Percentiles rank a stretch among this genome's conserved stretches.
These are phyloP conservation scores for Hydnomerulius pinastri DNA, from an alignment of 768 basidiomycete genomes.

Conservation along the genomic window DNA sequence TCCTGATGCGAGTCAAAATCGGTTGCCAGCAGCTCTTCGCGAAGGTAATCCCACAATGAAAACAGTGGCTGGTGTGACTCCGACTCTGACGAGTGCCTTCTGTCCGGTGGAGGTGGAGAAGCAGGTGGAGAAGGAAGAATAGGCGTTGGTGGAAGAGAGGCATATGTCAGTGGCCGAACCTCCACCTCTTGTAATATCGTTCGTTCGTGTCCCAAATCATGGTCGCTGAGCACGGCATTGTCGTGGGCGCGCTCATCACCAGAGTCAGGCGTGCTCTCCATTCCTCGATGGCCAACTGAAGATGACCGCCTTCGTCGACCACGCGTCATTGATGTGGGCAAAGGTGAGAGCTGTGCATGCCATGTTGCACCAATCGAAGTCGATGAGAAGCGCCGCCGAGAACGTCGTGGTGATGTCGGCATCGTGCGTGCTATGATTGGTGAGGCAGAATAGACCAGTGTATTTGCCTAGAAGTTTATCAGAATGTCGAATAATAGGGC, in stretches of 20 bases:
- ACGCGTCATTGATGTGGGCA: constrained; percentile 12
- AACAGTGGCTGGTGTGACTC: constrained; percentile 50
- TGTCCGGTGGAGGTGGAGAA: constrained; percentile 25
- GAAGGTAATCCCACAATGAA: constrained; percentile 90
- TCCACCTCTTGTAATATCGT: constrained; percentile 8
- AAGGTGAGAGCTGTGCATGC: constrained; percentile 16
- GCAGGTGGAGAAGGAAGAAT: constrained; percentile 50
- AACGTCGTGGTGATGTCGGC: constrained; percentile 35
- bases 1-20: constrained; percentile 95
- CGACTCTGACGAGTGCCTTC: constrained; percentile 14
- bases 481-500: neutral
- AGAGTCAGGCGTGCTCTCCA: neutral
- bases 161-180: constrained; percentile 53
- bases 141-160: constrained; percentile 76
- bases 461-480: neutral
- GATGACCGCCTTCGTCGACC: constrained; percentile 15
- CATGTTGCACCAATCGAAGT: constrained; percentile 27
- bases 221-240: neutral
- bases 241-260: neutral
- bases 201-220: constrained; percentile 7
- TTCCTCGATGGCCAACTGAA: constrained; percentile 7
- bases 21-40: constrained; percentile 87
- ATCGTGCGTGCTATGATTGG: constrained; percentile 10
- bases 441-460: too few relatives aligned
- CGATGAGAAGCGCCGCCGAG: constrained; percentile 34